phyloP scores from a whole-genome alignment of 768 basidiomycete species.

The Suillus spraguei region DNA sequence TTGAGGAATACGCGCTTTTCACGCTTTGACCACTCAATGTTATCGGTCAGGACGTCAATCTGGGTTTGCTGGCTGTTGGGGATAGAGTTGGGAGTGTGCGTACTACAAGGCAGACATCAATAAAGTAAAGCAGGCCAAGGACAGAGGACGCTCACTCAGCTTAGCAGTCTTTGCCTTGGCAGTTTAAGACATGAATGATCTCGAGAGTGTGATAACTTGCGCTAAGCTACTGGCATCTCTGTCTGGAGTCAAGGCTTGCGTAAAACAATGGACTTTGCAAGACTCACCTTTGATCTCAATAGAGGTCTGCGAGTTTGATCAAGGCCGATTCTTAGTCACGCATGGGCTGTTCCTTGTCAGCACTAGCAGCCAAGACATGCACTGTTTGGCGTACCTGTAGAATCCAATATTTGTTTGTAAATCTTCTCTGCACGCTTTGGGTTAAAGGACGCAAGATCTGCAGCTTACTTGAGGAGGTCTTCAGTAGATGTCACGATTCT shows the following conservation, averaged over 20 bases:
- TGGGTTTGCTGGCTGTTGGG: constrained; percentile 63
- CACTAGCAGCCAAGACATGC: constrained; percentile 19
- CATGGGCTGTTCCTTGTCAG: constrained; percentile 57
- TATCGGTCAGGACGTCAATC: no score
- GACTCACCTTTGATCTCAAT: constrained; percentile 81
- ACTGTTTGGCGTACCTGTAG: constrained; percentile 32
- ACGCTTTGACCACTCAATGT: no score
- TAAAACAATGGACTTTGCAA: neutral
- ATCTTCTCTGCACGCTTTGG: constrained; percentile 68
- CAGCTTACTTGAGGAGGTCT: constrained; percentile 48
- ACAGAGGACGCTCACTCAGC: constrained; percentile 55
- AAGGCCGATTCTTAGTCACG: constrained; percentile 86
- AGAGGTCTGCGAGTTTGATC: constrained; percentile 82
- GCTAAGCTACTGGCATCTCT: constrained; percentile 46
- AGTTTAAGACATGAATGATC: constrained; percentile 88
- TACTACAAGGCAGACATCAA: constrained; percentile 48
- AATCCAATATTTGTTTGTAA: constrained; percentile 69
- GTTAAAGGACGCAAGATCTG: constrained; percentile 43
- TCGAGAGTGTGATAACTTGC: constrained; percentile 79
- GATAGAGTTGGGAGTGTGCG: constrained; percentile 80
- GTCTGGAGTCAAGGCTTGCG: constrained; percentile 8
- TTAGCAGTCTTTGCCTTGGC: constrained; percentile 53
- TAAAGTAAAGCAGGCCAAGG: neutral
- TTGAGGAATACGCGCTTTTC: no score
- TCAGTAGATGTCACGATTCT: constrained; percentile 31